Conservation (phyloP, 352 stramenopile genomes). For the Elongisporangium undulatum region DNA sequence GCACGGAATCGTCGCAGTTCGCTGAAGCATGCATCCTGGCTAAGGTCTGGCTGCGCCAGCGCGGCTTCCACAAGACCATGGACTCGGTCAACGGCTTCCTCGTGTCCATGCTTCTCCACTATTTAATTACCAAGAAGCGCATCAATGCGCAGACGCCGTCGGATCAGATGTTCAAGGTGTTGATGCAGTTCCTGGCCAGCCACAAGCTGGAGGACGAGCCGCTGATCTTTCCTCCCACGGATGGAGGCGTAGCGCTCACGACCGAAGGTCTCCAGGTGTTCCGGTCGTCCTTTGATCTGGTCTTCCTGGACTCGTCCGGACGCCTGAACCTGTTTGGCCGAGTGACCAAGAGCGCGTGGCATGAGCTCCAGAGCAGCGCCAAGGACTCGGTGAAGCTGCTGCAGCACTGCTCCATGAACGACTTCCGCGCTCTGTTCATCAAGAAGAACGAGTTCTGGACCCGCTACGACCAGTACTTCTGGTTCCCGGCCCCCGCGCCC, state of each 20-base stretch:
- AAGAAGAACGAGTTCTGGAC: slow-evolving; percentile 80
- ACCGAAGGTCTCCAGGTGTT: slow-evolving; percentile 66
- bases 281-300: slow-evolving; percentile 56
- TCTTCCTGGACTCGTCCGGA: slow-evolving; percentile 75
- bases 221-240: slow-evolving; percentile 54
- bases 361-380: slow-evolving; percentile 60
- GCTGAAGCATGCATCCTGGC: slow-evolving; percentile 72
- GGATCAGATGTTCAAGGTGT: slow-evolving; percentile 84
- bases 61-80: slow-evolving; percentile 59
- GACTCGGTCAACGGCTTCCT: slow-evolving; percentile 87
- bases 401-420: slow-evolving; percentile 60
- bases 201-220: slow-evolving; percentile 64
- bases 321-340: slow-evolving; percentile 74
- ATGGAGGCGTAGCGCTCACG: slow-evolving; percentile 57
- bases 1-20: slow-evolving; percentile 67
- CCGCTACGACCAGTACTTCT: slow-evolving; percentile 85
- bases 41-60: slow-evolving; percentile 88
- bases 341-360: slow-evolving; percentile 58
- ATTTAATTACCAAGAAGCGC: slow-evolving; percentile 71
- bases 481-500: slow-evolving; percentile 47
- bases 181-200: slow-evolving; percentile 74
- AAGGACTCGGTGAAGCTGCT: slow-evolving; percentile 56
- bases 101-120: slow-evolving; percentile 79
- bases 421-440: slow-evolving; percentile 81
- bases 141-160: slow-evolving; percentile 67